phyloP scores from a whole-genome alignment of 2,329 filamentous ascomycete genomes.

The Colletotrichum sp. region DNA sequence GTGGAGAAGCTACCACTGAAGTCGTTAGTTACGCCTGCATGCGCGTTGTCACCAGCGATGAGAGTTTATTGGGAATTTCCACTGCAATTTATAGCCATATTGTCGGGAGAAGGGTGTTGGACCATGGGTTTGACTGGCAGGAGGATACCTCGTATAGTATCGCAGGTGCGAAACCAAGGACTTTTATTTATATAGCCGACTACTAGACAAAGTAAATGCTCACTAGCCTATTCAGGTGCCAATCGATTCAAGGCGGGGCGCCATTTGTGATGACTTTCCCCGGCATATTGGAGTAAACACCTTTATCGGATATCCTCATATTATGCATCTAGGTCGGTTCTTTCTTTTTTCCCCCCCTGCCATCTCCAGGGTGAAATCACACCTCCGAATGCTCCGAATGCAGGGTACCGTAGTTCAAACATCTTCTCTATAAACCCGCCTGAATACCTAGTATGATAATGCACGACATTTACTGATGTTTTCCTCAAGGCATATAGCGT shows the following conservation, averaged over 20 bases:
- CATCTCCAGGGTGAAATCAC: not conserved
- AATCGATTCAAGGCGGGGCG: not conserved
- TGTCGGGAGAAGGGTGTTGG: not conserved
- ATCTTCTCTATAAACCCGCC: not conserved
- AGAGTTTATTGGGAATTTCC: not conserved
- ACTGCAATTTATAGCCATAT: not conserved
- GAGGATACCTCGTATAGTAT: not conserved
- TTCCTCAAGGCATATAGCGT: not conserved
- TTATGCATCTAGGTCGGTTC: not conserved
- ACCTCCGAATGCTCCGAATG: not conserved
- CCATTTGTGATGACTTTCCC: not conserved
- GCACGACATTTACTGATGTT: not conserved
- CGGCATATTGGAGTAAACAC: not conserved
- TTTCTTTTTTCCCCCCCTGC: too few species aligned
- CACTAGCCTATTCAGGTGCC: not conserved
- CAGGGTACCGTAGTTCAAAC: not conserved
- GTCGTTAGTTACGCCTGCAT: not conserved
- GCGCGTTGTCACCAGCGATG: not conserved
- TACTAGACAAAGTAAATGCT: not conserved
- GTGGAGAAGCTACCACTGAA: not conserved
- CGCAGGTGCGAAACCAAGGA: not conserved
- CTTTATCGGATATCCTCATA: not conserved
- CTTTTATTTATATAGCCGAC: not conserved
- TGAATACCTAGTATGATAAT: not conserved
- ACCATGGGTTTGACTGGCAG: not conserved